phyloP scores from a whole-genome alignment of 78 protist species.

The Dictyostelium capitatum region DNA sequence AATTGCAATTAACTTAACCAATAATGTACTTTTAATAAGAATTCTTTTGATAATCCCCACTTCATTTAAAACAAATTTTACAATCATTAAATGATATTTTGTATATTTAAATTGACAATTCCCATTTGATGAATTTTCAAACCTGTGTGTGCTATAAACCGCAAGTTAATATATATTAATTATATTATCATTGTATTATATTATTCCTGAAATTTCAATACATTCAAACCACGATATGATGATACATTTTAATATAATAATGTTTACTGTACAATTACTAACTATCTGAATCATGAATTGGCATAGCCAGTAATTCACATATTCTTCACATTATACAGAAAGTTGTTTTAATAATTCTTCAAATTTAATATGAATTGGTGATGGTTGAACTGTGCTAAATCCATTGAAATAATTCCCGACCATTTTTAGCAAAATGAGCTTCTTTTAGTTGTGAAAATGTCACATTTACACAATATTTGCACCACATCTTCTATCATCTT shows the following conservation, averaged over 20 bases:
- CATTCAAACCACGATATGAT: constrained; percentile 56
- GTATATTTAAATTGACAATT: too few species aligned
- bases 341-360: not conserved
- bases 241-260: constrained; percentile 73
- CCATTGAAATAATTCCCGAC: constrained; percentile 33
- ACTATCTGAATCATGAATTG: constrained; percentile 54
- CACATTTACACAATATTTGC: constrained; percentile 30
- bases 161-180: too few species aligned
- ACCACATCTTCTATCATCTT: constrained; percentile 37
- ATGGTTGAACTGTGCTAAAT: too few species aligned
- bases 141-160: too few species aligned
- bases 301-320: constrained; percentile 45
- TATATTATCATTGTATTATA: too few species aligned
- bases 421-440: constrained; percentile 27
- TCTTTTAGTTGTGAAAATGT: constrained; percentile 4
- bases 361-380: not conserved
- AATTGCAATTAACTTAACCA: too few species aligned
- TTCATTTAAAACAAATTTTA: too few species aligned
- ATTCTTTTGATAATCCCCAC: too few species aligned
- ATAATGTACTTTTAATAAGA: too few species aligned
- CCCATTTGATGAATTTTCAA: too few species aligned
- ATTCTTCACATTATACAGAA: constrained; percentile 18
- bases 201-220: too few species aligned
- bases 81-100: too few species aligned
- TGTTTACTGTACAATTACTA: constrained; percentile 62